Base-by-base conservation (phyloP, 495 filamentous ascomycete species). In the Astrothelium macrocarpum region DNA sequence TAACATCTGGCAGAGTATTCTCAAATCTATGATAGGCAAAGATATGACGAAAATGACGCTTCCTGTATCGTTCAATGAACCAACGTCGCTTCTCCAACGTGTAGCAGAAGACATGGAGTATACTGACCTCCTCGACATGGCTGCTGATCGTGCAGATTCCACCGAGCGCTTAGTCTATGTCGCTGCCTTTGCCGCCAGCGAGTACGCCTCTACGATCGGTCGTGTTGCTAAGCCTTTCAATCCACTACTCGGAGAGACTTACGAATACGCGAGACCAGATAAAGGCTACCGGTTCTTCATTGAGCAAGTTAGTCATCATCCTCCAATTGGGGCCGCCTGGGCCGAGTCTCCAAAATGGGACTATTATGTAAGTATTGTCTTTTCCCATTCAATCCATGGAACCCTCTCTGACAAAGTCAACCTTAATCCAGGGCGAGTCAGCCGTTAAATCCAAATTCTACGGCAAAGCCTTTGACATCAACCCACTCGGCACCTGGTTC, bases 31-130 rank as follows among this genome's bases (percentile, higher is more conserved):
- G 94, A 96, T 98, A 70, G 94, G 94, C 62, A 98, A 97, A 73
- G 94, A 98, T 72, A 97, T 98, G 94, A 98, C 94, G 23, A 97
- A 91, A 78, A 97, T 98, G 94, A 98, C 94, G 1, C 80, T 98
- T 3, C 94, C 94, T 0, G 94, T 98, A 4, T 96, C 94, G 12
- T 98, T 98, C 79, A 98, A 98, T 73, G 94, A 98, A 75, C 95
- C 95, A 14, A 98, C 94, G 12, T 97, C 94, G 20, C 78, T 98
- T n/a, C 83, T 98, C 25, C 91, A 97, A 70, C 89, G 94, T 71
- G 91, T 95, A 32, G 90, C 90, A 1, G 94, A 98, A 77, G 94
- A 98, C 71, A 88, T 98, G 86, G 94, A 98, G 76, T 98, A 98
- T 70, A 87, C 91, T 1, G 90, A 98, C 70, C 84, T 97, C 10